Percentiles rank a stretch among this genome's conserved stretches.
phyloP scores from a whole-genome alignment of 2,329 filamentous ascomycete species.

The Aspergillus novoparasiticus region DNA sequence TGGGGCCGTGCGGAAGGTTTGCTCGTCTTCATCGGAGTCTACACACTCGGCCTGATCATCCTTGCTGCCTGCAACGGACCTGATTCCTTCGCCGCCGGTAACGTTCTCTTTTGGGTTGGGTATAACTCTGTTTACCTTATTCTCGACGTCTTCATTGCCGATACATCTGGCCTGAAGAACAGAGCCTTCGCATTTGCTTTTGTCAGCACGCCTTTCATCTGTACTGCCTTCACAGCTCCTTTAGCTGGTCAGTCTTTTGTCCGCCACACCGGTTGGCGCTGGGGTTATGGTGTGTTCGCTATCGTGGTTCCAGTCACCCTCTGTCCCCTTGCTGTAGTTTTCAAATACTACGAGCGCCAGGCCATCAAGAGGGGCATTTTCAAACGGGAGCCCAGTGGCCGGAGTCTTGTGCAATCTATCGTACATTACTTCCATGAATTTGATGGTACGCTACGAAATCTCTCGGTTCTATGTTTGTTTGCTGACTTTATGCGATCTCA shows the following conservation, averaged over 20 bases:
- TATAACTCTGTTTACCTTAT: slow-evolving; percentile 58
- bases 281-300: slow-evolving; percentile 64
- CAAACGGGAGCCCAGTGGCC: slow-evolving; percentile 43
- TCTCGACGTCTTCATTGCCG: slow-evolving; percentile 63
- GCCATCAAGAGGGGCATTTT: slow-evolving; percentile 59
- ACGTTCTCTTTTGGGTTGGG: slow-evolving; percentile 65
- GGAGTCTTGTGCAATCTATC: slow-evolving; percentile 53
- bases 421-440: slow-evolving; percentile 63
- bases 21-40: slow-evolving; percentile 50
- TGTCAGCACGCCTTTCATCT: slow-evolving; percentile 62
- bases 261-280: slow-evolving; percentile 57
- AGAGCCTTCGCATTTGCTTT: slow-evolving; percentile 64
- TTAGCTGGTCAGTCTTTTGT: slow-evolving; percentile 55
- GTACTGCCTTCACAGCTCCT: slow-evolving; percentile 59
- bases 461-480: neutral
- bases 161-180: slow-evolving; percentile 63
- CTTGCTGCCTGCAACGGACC: slow-evolving; percentile 64
- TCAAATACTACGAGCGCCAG: slow-evolving; percentile 60
- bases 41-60: slow-evolving; percentile 58
- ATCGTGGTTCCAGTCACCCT: slow-evolving; percentile 62
- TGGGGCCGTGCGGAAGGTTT: slow-evolving; percentile 66
- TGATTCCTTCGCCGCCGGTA: slow-evolving; percentile 63
- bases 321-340: slow-evolving; percentile 57
- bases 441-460: slow-evolving; percentile 48
- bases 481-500: neutral